A percentile compares a stretch with the other conserved stretches of the same genome.
Evolutionary conservation across 352 stramenopile genomes (phyloP).

Genomic region (Phytophthora europaea): DNA sequence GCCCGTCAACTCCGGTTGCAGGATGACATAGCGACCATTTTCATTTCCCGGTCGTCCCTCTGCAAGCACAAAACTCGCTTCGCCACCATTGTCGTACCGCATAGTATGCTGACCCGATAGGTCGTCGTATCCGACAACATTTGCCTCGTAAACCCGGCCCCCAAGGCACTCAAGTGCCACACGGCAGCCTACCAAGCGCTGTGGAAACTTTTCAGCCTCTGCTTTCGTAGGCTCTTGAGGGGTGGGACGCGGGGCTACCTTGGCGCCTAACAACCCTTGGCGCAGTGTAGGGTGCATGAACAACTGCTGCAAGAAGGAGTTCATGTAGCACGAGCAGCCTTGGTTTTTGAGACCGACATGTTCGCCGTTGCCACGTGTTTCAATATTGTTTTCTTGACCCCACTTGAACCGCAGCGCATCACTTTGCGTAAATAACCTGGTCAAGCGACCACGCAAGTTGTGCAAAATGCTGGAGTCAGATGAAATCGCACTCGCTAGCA

Average conservation of each 20-base stretch:
- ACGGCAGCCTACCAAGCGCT: slow-evolving; percentile 76
- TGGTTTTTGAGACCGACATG: slow-evolving; percentile 98
- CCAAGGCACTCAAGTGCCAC: slow-evolving; percentile 96
- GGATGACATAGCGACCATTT: slow-evolving; percentile 94
- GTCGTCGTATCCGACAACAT: slow-evolving; percentile 91
- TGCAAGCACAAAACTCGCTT: slow-evolving; percentile 89
- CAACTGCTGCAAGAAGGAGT: slow-evolving; percentile 98
- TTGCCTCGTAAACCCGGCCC: slow-evolving; percentile 94
- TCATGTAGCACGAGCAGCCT: slow-evolving; percentile 99
- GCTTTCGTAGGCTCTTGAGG: slow-evolving; percentile 85
- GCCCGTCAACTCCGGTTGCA: slow-evolving; percentile 80
- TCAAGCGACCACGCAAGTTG: slow-evolving; percentile 65
- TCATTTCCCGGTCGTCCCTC: slow-evolving; percentile 96
- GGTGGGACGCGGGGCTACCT: slow-evolving; percentile 64
- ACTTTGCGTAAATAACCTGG: slow-evolving; percentile 68
- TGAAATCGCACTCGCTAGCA: slow-evolving; percentile 84
- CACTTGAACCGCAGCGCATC: slow-evolving; percentile 77
- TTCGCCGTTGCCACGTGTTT: slow-evolving; percentile 83
- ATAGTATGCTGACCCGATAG: slow-evolving; percentile 80
- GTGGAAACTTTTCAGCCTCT: slow-evolving; percentile 89
- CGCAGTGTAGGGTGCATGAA: slow-evolving; percentile 92
- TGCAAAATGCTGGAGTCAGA: slow-evolving; percentile 71
- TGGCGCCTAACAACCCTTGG: slow-evolving; percentile 79
- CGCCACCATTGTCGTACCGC: slow-evolving; percentile 91
- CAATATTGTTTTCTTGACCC: slow-evolving; percentile 87